Evolutionary conservation across 148 eudicot species (phyloP).

Genomic region (Fagopyrum tataricum): DNA sequence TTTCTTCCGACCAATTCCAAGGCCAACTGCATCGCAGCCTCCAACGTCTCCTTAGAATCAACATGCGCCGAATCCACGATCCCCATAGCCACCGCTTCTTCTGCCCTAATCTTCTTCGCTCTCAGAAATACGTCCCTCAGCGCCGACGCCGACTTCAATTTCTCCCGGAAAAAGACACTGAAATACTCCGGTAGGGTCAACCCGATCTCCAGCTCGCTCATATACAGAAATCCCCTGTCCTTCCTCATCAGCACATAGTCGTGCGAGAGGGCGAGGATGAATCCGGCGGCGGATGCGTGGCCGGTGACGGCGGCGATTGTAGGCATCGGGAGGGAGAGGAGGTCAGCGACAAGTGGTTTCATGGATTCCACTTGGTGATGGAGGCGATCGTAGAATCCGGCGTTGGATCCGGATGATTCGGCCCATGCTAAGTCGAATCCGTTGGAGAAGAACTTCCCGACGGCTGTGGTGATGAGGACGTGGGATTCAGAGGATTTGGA

Average conservation of each 20-base stretch:
- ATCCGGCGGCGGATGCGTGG: constrained; percentile 18
- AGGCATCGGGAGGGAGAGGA: constrained; percentile 15
- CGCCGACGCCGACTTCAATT: constrained; percentile 15
- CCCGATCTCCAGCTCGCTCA: constrained; percentile 47
- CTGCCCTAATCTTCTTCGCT: constrained; percentile 33
- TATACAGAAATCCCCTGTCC: constrained; percentile 11
- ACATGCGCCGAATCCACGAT: constrained; percentile 32
- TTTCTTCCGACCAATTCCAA: constrained; percentile 29
- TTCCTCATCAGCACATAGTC: constrained; percentile 20
- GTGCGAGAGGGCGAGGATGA: constrained; percentile 2
- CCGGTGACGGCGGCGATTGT: constrained; percentile 18
- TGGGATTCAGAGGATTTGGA: background rate
- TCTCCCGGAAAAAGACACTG: constrained; percentile 28
- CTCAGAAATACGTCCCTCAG: constrained; percentile 10
- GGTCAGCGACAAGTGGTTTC: constrained; percentile 2
- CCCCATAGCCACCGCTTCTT: constrained; percentile 40
- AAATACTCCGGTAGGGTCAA: constrained; percentile 44
- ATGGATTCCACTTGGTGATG: background rate
- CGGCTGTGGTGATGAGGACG: constrained; percentile 9
- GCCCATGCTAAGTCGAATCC: constrained; percentile 17
- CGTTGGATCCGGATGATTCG: background rate
- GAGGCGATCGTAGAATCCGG: background rate
- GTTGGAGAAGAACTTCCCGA: constrained; percentile 19
- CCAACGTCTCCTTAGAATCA: constrained; percentile 25
- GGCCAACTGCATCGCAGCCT: constrained; percentile 27